Conservation (phyloP, 2,329 filamentous ascomycete species). For the Alternaria novae-zelandiae region DNA sequence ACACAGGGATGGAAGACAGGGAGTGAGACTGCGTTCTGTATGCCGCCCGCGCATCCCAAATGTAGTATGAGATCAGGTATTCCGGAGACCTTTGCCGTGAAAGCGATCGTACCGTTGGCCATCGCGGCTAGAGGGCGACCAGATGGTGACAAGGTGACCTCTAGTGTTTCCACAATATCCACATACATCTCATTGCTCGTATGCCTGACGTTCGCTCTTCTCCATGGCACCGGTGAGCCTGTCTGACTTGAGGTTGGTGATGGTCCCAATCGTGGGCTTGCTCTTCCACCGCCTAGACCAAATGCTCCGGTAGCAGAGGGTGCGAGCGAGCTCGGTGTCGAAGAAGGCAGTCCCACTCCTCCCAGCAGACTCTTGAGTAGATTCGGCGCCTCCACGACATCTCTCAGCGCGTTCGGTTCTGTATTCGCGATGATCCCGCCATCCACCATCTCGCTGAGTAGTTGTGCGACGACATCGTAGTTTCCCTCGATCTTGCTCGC, state of each 20-base stretch:
- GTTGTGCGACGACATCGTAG: slow-evolving; percentile 92
- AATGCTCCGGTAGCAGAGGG: slow-evolving; percentile 20
- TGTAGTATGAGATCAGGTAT: slow-evolving; percentile 87
- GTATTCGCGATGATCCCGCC: slow-evolving; percentile 87
- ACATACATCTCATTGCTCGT: slow-evolving; percentile 98
- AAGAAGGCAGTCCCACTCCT: slow-evolving; percentile 78
- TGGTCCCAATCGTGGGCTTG: slow-evolving; percentile 31
- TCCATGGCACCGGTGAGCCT: slow-evolving; percentile 76
- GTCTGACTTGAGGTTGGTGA: slow-evolving; percentile 35
- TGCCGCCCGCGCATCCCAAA: slow-evolving; percentile 74
- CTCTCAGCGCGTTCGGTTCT: slow-evolving; percentile 89
- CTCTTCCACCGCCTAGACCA: slow-evolving; percentile 18
- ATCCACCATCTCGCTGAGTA: slow-evolving; percentile 96
- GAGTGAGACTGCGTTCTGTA: slow-evolving; percentile 77
- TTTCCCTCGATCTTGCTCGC: slow-evolving; percentile 84
- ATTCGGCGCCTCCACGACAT: slow-evolving; percentile 89
- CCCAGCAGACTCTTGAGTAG: slow-evolving; percentile 88
- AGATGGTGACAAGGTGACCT: slow-evolving; percentile 87
- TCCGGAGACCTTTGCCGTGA: slow-evolving; percentile 93
- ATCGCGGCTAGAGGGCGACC: slow-evolving; percentile 86
- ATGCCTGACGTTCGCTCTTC: slow-evolving; percentile 88
- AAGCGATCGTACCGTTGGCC: slow-evolving; percentile 89
- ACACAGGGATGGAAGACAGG: slow-evolving; percentile 98
- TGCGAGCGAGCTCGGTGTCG: slow-evolving; percentile 40
- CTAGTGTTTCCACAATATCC: slow-evolving; percentile 88